A percentile compares a stretch with the other conserved stretches of the same genome.
These are phyloP conservation scores for Marsdenia floribunda DNA, from an alignment of 257 asterid species.

Conservation along the genomic window DNA sequence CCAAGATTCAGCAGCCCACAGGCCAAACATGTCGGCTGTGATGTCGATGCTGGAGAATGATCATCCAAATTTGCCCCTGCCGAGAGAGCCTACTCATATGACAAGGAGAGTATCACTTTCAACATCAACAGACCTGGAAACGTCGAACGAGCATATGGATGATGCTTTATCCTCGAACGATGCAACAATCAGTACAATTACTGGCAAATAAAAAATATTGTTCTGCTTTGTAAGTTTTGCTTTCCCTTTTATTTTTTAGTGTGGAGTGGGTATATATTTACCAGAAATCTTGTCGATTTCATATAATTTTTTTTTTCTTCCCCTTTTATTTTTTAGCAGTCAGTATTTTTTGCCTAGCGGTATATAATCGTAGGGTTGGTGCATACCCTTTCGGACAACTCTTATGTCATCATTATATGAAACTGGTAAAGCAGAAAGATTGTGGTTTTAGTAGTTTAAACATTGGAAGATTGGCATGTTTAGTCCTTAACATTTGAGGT, in stretches of 20 bases:
- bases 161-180: conserved; percentile 47
- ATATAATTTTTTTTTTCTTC: background rate
- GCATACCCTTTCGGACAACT: background rate
- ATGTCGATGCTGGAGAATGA: conserved; percentile 68
- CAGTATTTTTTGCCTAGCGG: background rate
- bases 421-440: background rate
- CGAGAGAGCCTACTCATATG: conserved; percentile 58
- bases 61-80: conserved; percentile 40
- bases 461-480: no score
- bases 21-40: conserved; percentile 72
- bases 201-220: conserved; percentile 62
- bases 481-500: no score
- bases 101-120: no score
- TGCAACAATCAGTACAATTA: conserved; percentile 50
- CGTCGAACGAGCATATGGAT: conserved; percentile 44
- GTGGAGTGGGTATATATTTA: background rate
- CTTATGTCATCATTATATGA: background rate
- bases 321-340: background rate
- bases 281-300: background rate
- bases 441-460: background rate
- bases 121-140: conserved; percentile 33
- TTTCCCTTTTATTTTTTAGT: background rate
- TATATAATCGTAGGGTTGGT: background rate
- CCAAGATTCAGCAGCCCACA: conserved; percentile 52
- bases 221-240: background rate